Percentiles rank a stretch among this genome's conserved stretches.
These are phyloP conservation scores for Sonneratia caseolaris DNA, from an alignment of 345 rosid genomes.

Conservation along the genomic window DNA sequence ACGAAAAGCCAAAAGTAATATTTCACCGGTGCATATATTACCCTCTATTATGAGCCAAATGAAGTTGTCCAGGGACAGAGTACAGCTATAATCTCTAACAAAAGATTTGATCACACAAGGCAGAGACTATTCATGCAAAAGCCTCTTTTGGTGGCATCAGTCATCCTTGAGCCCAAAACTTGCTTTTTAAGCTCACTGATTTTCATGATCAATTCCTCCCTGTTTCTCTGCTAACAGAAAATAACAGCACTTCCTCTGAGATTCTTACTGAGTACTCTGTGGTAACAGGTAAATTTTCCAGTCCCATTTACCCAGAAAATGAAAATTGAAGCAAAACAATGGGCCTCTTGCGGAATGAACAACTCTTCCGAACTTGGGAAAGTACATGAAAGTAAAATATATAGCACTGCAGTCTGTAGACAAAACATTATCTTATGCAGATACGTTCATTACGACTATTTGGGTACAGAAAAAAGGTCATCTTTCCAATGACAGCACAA, in stretches of 20 bases:
- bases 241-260: not conserved
- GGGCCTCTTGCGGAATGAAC: too few relatives aligned
- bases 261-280: not conserved
- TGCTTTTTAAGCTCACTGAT: slow-evolving; percentile 59
- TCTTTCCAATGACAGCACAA: too few relatives aligned
- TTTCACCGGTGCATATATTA: not conserved
- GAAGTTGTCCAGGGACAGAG: not conserved
- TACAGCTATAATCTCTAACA: not conserved
- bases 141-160: slow-evolving; percentile 8
- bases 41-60: not conserved
- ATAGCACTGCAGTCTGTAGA: too few relatives aligned
- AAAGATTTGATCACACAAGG: not conserved
- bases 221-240: slow-evolving; percentile 31
- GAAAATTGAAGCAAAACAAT: too few relatives aligned
- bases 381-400: too few relatives aligned
- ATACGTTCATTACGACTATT: too few relatives aligned
- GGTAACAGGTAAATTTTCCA: too few relatives aligned
- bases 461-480: too few relatives aligned
- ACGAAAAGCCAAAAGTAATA: not conserved
- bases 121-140: not conserved
- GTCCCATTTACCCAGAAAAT: too few relatives aligned
- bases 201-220: slow-evolving; percentile 60
- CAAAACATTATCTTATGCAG: too few relatives aligned
- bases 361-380: too few relatives aligned
- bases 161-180: slow-evolving; percentile 56